Base-by-base conservation (phyloP, 768 basidiomycete genomes). In the Tulasnella sp. region DNA sequence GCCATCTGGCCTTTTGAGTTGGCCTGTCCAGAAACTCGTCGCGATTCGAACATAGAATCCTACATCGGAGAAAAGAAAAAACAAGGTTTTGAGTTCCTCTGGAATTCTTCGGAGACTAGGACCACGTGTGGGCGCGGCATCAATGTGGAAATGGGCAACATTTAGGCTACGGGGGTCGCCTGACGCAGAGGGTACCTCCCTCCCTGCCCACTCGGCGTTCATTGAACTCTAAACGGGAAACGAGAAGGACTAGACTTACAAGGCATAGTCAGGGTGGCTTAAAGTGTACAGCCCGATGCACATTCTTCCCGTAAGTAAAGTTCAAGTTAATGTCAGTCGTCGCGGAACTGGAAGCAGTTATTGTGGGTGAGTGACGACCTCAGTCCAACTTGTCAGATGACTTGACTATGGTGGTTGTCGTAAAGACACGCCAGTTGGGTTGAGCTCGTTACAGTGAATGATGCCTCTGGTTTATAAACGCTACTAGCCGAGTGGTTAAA, bases 41-140 rank as follows among this genome's bases (percentile, higher is more conserved):
- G 26, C 73, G 47, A 39, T 74, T 72, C 32, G 73, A 32, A 40
- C 73, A 74, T 36, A 74, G 72, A 35, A 74, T 74, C 71, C 73
- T 74, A 41, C n/a, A 39, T 26, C 34, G 4, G 22, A 22, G 29
- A 63, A 39, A 34, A 26, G 52, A 29, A 14, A 3, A 16, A 40
- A 37, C 59, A 71, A 62, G 69, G 52, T 52, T 34, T 63, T 37
- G 47, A 37, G 44, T 37, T 71, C 66, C 14, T 40, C 11, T 9
- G 12, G 16, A 67, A 41, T 62, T 34, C 14, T n/a, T 70, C 69
- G 69, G 40, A n/a, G n/a, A n/a, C n/a, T n/a, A n/a, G n/a, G n/a
- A 22, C 36, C 34, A 52, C 34, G 41, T 36, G 47, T 70, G 9
- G 42, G 32, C 39, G 29, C 3, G 6, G n/a, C 22, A 26, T 29